Base-by-base conservation (phyloP, 2,329 filamentous ascomycete genomes). In the Pseudogymnoascus sp. region DNA sequence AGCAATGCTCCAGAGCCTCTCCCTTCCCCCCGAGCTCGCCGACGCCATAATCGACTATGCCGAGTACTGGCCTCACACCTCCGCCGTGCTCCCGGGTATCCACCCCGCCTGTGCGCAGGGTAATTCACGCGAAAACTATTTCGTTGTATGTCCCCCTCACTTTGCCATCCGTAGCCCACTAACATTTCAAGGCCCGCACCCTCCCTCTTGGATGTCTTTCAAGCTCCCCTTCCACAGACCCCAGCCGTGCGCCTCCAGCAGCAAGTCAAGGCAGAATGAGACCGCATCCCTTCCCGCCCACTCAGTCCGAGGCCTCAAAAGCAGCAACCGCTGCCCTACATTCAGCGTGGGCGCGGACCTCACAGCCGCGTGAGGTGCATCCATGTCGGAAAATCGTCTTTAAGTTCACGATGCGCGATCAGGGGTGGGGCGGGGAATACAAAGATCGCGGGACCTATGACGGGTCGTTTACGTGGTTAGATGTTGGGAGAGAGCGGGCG, bases 381-480 rank as follows among this genome's bases (percentile, higher is more conserved):
- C 83, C 84, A 0, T 83, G 82, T 60, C 79, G 83, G 37, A 87
- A 85, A 71, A 77, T 88, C 18, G 80, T 85, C 21, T 88, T 88
- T 70, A 82, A 78, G 4, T 77, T 86, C 42, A 72, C 71, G 10
- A 84, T 82, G 69, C 76, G 73, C 59, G 85, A 88, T 65, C 85
- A 88, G 67, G 85, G 85, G 3, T 85, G 79, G 78, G 77, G 78
- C 33, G 76, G 77, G 12, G 25, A 7, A 2, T 3, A n/a, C 8
- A 28, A 31, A 7, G 65, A 72, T 0, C 69, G 69, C 1, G 76
- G 76, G 1, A 77, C 77, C 1, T 86, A 79, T 62, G 66, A 70
- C 0, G 75, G 72, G 2, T 83, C 84, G 0, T 85, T 75, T 73
- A 84, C 84, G 0, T 88, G 85, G 85, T 86, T 87, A 64, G 84